Conservation (phyloP, 352 stramenopile species). For the Globisporangium paddicum region DNA sequence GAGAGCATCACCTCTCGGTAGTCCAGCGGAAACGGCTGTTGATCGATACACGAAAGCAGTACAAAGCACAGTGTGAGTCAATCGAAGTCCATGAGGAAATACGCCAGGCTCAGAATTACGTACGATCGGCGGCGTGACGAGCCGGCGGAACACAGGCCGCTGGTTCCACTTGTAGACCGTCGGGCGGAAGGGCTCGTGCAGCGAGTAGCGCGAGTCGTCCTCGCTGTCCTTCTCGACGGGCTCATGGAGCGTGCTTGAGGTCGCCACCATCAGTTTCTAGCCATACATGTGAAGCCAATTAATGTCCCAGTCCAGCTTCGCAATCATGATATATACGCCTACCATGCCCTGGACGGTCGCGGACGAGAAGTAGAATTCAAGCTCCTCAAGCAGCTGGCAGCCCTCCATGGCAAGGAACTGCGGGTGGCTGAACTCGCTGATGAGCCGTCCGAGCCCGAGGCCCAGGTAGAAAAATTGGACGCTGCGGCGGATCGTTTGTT, state of each 20-base stretch:
- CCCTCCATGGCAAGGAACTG: slow-evolving; percentile 64
- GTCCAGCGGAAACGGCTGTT: slow-evolving; percentile 71
- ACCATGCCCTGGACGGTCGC: slow-evolving; percentile 78
- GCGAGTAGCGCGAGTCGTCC: slow-evolving; percentile 32
- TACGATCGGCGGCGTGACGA: slow-evolving; percentile 74
- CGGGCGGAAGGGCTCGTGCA: slow-evolving; percentile 55
- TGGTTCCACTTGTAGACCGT: slow-evolving; percentile 85
- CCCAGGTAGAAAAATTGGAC: slow-evolving; percentile 82
- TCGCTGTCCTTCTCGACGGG: slow-evolving; percentile 26
- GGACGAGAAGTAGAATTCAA: slow-evolving; percentile 83
- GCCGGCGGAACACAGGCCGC: slow-evolving; percentile 61
- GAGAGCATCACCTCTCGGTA: slow-evolving; percentile 80
- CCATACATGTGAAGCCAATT: background rate
- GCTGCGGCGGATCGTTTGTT: slow-evolving; percentile 49
- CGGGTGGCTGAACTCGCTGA: slow-evolving; percentile 46
- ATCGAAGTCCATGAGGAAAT: background rate
- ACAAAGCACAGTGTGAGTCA: background rate
- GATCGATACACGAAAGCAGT: slow-evolving; percentile 1
- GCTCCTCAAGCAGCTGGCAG: slow-evolving; percentile 79
- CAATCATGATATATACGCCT: background rate
- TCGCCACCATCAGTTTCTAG: slow-evolving; percentile 84
- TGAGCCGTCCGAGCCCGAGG: slow-evolving; percentile 55
- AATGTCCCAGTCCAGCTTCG: background rate
- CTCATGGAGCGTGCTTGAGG: slow-evolving; percentile 61
- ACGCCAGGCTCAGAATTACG: background rate